phyloP scores from a whole-genome alignment of 1,284 basidiomycete genomes.

The Trichosporon sp. region DNA sequence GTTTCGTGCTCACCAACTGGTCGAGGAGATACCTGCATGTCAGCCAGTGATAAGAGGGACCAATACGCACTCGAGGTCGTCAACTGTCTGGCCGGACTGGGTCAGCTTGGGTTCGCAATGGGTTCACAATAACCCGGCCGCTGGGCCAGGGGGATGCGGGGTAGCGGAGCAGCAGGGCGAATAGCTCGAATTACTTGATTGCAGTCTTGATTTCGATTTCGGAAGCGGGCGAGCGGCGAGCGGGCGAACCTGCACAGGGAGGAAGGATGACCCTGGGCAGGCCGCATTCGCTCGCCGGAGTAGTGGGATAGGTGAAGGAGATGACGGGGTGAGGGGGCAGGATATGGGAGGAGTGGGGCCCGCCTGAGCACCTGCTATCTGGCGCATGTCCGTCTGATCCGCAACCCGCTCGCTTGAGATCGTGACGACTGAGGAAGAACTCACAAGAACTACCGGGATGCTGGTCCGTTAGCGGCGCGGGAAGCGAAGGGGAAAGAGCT shows the following conservation, averaged over 20 bases:
- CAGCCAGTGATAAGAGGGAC: background rate
- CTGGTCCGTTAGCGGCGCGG: background rate
- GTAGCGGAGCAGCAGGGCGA: background rate
- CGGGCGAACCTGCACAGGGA: background rate
- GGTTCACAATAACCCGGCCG: background rate
- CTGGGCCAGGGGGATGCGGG: no score
- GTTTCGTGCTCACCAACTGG: constrained; percentile 40
- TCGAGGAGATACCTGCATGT: constrained; percentile 49
- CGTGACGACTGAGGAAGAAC: background rate
- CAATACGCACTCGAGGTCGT: constrained; percentile 32
- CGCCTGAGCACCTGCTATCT: background rate
- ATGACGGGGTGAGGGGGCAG: background rate
- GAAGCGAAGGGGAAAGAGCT: background rate
- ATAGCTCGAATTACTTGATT: background rate
- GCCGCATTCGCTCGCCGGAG: constrained; percentile 2
- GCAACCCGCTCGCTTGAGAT: background rate
- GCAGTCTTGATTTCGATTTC: background rate
- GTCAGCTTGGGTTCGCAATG: background rate
- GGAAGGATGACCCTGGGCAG: background rate
- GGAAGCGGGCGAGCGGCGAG: background rate
- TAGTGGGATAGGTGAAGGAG: background rate
- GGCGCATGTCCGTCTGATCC: background rate
- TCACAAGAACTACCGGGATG: constrained; percentile 25
- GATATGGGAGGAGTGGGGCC: constrained; percentile 12
- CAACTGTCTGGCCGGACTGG: constrained; percentile 26